Base-by-base conservation (phyloP, 1,139 yeast species). In the Candida sp. region DNA sequence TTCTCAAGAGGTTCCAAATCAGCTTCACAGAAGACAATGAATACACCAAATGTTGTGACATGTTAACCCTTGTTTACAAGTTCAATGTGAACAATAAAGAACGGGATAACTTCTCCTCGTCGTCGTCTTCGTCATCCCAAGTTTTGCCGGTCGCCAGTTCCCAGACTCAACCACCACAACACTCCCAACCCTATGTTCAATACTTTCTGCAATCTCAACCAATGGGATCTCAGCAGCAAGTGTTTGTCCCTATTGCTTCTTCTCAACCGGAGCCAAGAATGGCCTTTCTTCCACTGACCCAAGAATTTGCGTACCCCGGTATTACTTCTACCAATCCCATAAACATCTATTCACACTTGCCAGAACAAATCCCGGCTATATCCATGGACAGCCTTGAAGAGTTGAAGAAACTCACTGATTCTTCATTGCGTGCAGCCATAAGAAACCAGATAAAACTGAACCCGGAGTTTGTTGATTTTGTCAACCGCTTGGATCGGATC, bases 1-100 rank as follows among this genome's bases (percentile, higher is more conserved):
- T 66, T 9, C 23, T 65, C 26, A 54, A 55, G 25, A 49, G 67
- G 43, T 63, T 63, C 46, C 68, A 64, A 50, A 59, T 63, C 7
- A 62, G 63, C 37, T 56, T 63, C 23, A 47, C 34, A 5, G 49
- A 47, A 38, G 54, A 51, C 3, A 35, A 7, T 5, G 58, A 54
- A 23, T 62, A 52, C 47, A 52, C 52, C 8, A 39, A 42, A 8
- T 61, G 66, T 52, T 47, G 50, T 26, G 26, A 30, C 5, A 40
- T 49, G 32, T 47, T 55, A 11, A 35, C 49, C 31, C 22, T 32
- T n/a, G 33, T 17, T 11, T 47, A 50, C 42, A 38, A 48, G 17
- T 44, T 49, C 40, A 25, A 33, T 4, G 17, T 50, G 3, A 47
- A 27, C 25, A 37, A 32, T 8, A 51, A 44, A 26, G 39, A 28